Conservation (phyloP, 805 yeast genomes). For the Saccharomyces mikatae region DNA sequence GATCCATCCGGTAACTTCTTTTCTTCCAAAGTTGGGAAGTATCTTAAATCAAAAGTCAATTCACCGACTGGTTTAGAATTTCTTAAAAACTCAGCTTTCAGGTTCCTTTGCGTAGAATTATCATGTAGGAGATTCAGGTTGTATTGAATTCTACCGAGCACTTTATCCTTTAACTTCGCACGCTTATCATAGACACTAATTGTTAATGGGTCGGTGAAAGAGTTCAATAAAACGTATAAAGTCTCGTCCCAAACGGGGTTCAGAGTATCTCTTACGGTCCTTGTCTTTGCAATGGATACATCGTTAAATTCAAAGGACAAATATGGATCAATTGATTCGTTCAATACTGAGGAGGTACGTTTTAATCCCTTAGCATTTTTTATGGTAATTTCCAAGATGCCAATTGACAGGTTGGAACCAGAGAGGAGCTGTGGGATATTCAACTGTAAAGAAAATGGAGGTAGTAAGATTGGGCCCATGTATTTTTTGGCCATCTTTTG, state of each 20-base stretch:
- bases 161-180: constrained; percentile 63
- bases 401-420: constrained; percentile 81
- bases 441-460: constrained; percentile 88
- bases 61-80: constrained; percentile 81
- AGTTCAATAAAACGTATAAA: constrained; percentile 56
- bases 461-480: constrained; percentile 78
- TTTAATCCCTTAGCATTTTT: constrained; percentile 60
- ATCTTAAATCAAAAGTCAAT: constrained; percentile 59
- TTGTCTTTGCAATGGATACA: constrained; percentile 56
- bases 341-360: constrained; percentile 56
- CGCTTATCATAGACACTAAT: constrained; percentile 70
- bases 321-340: constrained; percentile 87
- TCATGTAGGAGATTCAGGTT: constrained; percentile 61
- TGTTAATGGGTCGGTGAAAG: constrained; percentile 75
- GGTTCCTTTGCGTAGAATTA: constrained; percentile 41
- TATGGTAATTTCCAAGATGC: constrained; percentile 67
- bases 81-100: constrained; percentile 54
- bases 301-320: constrained; percentile 59
- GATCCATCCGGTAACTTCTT: constrained; percentile 70
- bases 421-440: constrained; percentile 85
- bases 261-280: constrained; percentile 55
- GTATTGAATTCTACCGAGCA: constrained; percentile 67
- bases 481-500: constrained; percentile 80
- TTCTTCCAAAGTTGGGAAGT: constrained; percentile 61
- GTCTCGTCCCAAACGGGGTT: constrained; percentile 83